A percentile compares a stretch with the other conserved stretches of the same genome.
These are phyloP conservation scores for Hevea brasiliensis DNA, from an alignment of 345 rosid species.

Conservation along the genomic window DNA sequence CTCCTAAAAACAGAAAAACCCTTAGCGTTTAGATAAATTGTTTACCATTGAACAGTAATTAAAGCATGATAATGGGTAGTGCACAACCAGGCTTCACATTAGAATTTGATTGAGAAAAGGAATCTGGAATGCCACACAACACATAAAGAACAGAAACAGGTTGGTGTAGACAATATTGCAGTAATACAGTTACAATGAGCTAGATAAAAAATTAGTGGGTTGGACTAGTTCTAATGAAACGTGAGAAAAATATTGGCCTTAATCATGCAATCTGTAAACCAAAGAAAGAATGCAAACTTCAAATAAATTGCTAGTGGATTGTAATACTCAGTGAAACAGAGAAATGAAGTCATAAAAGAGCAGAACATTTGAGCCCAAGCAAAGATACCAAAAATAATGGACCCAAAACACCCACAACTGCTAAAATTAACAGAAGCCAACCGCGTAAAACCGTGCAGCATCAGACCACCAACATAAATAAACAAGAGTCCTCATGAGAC, in stretches of 20 bases:
- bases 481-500: background rate
- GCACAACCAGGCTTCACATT: background rate
- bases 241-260: background rate
- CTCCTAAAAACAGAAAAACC: constrained; percentile 22
- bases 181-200: background rate
- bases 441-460: no score
- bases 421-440: background rate
- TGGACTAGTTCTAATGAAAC: background rate
- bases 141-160: background rate
- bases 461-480: background rate
- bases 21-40: constrained; percentile 7
- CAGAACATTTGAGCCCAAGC: background rate
- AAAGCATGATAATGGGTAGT: background rate
- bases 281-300: constrained; percentile 1
- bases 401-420: background rate
- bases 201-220: background rate
- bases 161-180: no score
- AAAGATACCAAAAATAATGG: background rate
- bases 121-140: background rate
- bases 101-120: background rate
- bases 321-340: background rate
- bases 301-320: background rate
- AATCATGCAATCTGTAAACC: background rate
- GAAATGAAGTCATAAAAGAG: background rate
- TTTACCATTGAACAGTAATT: background rate